Conservation (phyloP, 768 basidiomycete species). For the Chalciporus sphaerocephalus region DNA sequence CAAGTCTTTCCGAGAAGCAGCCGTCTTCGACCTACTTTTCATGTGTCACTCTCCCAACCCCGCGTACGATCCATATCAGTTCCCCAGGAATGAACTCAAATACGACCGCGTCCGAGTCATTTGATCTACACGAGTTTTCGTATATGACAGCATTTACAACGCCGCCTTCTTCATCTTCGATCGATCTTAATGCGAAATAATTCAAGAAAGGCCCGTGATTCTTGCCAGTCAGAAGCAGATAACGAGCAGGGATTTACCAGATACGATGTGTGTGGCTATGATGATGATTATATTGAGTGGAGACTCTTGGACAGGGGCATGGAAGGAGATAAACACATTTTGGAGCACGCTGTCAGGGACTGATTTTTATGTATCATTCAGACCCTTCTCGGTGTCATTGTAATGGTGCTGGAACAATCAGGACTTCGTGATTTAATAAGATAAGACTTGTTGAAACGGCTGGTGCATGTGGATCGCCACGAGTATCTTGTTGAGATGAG, state of each 20-base stretch:
- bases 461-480: not conserved
- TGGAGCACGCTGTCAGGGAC: not conserved
- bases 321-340: slow-evolving; percentile 1
- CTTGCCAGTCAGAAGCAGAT: slow-evolving; percentile 10
- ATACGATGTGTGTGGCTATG: not conserved
- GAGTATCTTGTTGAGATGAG: not conserved
- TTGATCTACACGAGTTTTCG: slow-evolving; percentile 30
- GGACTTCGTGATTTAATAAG: slow-evolving; percentile 22
- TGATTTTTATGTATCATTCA: slow-evolving; percentile 14
- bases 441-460: slow-evolving; percentile 18
- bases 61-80: slow-evolving; percentile 2
- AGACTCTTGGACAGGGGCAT: slow-evolving; percentile 4
- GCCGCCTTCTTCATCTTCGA: slow-evolving; percentile 27
- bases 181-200: slow-evolving; percentile 5
- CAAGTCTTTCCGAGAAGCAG: slow-evolving; percentile 4
- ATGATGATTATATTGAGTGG: slow-evolving; percentile 10
- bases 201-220: slow-evolving; percentile 7
- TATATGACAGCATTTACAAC: slow-evolving; percentile 31
- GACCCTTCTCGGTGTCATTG: slow-evolving; percentile 14
- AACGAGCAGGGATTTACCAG: slow-evolving; percentile 1
- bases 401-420: slow-evolving; percentile 5
- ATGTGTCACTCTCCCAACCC: slow-evolving; percentile 8
- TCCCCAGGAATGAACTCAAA: slow-evolving; percentile 12
- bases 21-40: slow-evolving; percentile 7
- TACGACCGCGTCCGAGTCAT: slow-evolving; percentile 13